phyloP scores from a whole-genome alignment of 495 filamentous ascomycete species.

The Aspergillus nidulans region DNA sequence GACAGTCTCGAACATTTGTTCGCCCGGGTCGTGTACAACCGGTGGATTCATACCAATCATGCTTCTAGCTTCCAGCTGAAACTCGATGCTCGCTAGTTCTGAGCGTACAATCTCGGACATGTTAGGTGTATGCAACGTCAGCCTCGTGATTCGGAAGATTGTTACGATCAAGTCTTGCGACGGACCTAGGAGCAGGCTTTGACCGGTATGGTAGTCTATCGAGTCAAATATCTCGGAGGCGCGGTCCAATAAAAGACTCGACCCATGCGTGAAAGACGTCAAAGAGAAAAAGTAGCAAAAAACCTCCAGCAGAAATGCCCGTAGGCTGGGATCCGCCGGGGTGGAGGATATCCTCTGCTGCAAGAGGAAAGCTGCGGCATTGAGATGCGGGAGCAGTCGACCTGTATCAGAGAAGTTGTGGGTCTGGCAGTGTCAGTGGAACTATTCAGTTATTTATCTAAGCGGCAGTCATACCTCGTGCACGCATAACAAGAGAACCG shows the following conservation, averaged over 20 bases:
- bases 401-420: conserved; percentile 18
- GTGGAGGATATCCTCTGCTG: conserved; percentile 1
- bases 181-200: not conserved
- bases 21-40: too few relatives aligned
- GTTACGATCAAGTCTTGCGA: not conserved
- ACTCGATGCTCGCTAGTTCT: not conserved
- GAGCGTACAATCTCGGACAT: not conserved
- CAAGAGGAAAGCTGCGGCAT: conserved; percentile 17
- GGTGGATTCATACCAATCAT: too few relatives aligned
- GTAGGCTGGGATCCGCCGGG: not conserved
- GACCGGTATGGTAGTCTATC: not conserved
- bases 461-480: conserved; percentile 11
- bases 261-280: conserved; percentile 12
- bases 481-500: conserved; percentile 19
- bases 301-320: conserved; percentile 12
- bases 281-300: conserved; percentile 23
- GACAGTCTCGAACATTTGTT: not conserved
- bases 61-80: not conserved
- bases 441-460: not conserved
- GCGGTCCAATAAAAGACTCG: not conserved
- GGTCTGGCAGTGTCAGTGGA: not conserved
- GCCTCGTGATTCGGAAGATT: not conserved
- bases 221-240: not conserved
- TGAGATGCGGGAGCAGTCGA: conserved; percentile 20
- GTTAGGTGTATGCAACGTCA: not conserved